Evolutionary conservation across 1,284 basidiomycete species (phyloP).

Genomic region (Cutaneotrichosporon daszewskae): DNA sequence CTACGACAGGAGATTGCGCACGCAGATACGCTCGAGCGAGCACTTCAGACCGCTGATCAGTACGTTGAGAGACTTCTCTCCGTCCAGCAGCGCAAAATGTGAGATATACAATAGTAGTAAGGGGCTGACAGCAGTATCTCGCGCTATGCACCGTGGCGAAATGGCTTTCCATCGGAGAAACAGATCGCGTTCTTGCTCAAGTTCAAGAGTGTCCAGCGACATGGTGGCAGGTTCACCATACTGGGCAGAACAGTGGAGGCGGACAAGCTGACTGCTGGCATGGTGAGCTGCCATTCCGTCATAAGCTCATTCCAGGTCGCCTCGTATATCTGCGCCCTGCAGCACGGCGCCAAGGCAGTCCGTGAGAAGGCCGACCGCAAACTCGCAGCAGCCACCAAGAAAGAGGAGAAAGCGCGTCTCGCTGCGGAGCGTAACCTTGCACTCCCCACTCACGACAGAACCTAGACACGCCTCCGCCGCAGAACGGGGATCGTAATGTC

Average conservation of each 20-base stretch:
- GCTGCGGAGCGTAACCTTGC: too few species aligned
- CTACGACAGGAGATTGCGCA: conserved; percentile 17
- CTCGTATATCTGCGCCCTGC: background rate
- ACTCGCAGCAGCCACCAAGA: background rate
- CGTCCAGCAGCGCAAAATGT: conserved; percentile 16
- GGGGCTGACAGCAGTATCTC: conserved; percentile 52
- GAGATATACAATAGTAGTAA: conserved; percentile 16
- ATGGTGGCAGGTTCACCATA: background rate
- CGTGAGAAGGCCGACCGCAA: background rate
- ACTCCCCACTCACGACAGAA: too few species aligned
- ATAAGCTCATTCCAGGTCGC: background rate
- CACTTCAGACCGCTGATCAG: conserved; percentile 48
- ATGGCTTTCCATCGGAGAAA: conserved; percentile 57
- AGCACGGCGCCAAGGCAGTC: background rate
- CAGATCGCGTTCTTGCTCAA: conserved; percentile 64
- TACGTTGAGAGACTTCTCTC: conserved; percentile 26
- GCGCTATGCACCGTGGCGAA: conserved; percentile 69
- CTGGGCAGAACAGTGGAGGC: background rate
- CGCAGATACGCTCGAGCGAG: conserved; percentile 31
- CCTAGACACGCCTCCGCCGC: too few species aligned
- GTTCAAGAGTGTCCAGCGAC: conserved; percentile 43
- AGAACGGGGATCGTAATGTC: too few species aligned
- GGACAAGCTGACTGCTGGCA: background rate
- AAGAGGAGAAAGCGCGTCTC: too few species aligned
- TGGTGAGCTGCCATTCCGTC: background rate